phyloP scores from a whole-genome alignment of 176 grass and related monocot genomes.

The Aegilops bicornis region DNA sequence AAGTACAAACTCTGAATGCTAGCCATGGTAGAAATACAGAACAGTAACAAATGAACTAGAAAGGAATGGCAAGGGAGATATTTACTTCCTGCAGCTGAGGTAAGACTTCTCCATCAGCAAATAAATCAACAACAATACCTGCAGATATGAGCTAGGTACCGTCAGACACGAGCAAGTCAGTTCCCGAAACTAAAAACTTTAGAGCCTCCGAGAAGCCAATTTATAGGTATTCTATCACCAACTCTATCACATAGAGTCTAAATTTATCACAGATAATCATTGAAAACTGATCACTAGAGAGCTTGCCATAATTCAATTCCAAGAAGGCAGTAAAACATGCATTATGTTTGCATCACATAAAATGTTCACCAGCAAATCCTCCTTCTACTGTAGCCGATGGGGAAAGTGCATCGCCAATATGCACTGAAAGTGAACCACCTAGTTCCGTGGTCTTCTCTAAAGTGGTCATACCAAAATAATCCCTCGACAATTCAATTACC shows the following conservation, averaged over 20 bases:
- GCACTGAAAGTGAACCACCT: constrained; percentile 79
- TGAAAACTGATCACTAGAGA: not conserved
- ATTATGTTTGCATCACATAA: constrained; percentile 27
- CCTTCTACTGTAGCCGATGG: constrained; percentile 68
- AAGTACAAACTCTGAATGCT: not conserved
- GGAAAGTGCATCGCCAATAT: constrained; percentile 86
- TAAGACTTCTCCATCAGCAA: constrained; percentile 75
- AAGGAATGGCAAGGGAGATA: not conserved
- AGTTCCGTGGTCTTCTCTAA: constrained; percentile 67
- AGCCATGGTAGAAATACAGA: not conserved
- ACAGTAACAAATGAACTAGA: constrained; percentile 8
- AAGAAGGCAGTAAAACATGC: constrained; percentile 5
- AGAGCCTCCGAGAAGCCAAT: not conserved
- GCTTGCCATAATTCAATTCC: not conserved
- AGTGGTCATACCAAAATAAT: constrained; percentile 86
- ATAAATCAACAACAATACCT: constrained; percentile 96
- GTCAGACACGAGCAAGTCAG: not conserved
- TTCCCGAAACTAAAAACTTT: not conserved
- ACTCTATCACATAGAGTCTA: not conserved
- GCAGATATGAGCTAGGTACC: constrained; percentile 12
- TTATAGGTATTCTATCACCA: not conserved
- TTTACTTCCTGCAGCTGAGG: constrained; percentile 77
- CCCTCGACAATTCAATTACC: constrained; percentile 84
- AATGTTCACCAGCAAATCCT: constrained; percentile 77
- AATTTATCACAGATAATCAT: not conserved